Conservation (phyloP, 805 yeast species). For the Suhomyces xylopsoci region DNA sequence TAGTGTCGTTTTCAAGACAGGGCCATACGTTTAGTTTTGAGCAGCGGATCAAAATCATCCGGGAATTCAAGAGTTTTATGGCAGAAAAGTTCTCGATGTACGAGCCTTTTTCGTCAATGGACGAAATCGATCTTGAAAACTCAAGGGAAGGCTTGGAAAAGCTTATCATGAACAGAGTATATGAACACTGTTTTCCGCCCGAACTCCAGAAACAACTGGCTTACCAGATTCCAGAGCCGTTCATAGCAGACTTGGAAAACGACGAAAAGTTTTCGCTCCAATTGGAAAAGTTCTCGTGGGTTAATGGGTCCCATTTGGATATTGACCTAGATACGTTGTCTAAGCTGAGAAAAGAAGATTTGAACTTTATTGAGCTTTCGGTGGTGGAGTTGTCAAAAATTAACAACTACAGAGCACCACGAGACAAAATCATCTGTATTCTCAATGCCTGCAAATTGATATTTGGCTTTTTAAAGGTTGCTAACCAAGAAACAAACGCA, state of each 20-base stretch:
- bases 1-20: slow-evolving; percentile 68
- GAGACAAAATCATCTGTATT: slow-evolving; percentile 90
- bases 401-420: slow-evolving; percentile 82
- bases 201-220: slow-evolving; percentile 38
- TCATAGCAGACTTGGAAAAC: slow-evolving; percentile 55
- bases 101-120: slow-evolving; percentile 72
- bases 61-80: slow-evolving; percentile 75
- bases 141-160: slow-evolving; percentile 92
- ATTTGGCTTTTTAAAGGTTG: slow-evolving; percentile 77
- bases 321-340: slow-evolving; percentile 47
- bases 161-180: slow-evolving; percentile 82
- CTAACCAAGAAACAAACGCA: slow-evolving; percentile 74
- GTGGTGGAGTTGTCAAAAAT: slow-evolving; percentile 72
- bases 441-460: slow-evolving; percentile 90
- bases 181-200: slow-evolving; percentile 78
- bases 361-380: slow-evolving; percentile 57
- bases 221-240: slow-evolving; percentile 36
- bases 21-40: slow-evolving; percentile 58
- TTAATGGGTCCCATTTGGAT: slow-evolving; percentile 75
- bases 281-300: slow-evolving; percentile 65
- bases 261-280: slow-evolving; percentile 55
- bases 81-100: slow-evolving; percentile 55
- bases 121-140: slow-evolving; percentile 57
- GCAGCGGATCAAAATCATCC: slow-evolving; percentile 75
- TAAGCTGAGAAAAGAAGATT: slow-evolving; percentile 21